Percentiles rank a stretch among this genome's conserved stretches.
phyloP scores from a whole-genome alignment of 129 eudicot genomes.

The Chrysanthemum lavandulifolium region DNA sequence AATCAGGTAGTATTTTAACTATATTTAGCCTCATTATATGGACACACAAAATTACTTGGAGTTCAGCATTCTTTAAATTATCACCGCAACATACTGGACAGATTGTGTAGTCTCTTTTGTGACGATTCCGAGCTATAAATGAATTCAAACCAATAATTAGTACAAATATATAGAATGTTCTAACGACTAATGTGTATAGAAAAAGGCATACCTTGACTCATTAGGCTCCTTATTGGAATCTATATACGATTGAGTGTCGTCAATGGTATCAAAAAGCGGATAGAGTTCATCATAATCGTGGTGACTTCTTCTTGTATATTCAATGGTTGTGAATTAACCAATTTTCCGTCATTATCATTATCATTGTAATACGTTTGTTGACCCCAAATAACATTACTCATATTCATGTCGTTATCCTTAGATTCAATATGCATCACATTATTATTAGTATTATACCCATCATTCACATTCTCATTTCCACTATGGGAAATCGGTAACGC shows the following conservation, averaged over 20 bases:
- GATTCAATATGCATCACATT: constrained; percentile 27
- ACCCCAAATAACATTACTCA: constrained; percentile 48
- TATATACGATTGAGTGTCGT: constrained; percentile 76
- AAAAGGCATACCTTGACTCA: constrained; percentile 49
- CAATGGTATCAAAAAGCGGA: constrained; percentile 71
- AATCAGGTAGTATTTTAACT: neutral
- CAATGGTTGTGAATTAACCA: constrained; percentile 31
- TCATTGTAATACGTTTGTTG: constrained; percentile 39
- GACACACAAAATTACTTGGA: constrained; percentile 28
- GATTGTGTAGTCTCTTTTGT: constrained; percentile 49
- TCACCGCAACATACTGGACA: constrained; percentile 48
- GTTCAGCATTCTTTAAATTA: constrained; percentile 56
- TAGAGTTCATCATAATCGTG: constrained; percentile 69
- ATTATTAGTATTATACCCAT: constrained; percentile 15
- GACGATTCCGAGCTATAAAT: constrained; percentile 66
- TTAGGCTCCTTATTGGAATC: constrained; percentile 57
- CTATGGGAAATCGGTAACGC: constrained; percentile 23
- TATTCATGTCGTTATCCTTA: constrained; percentile 41
- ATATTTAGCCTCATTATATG: neutral
- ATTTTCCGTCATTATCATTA: constrained; percentile 19
- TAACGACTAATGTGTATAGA: neutral
- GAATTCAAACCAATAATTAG: constrained; percentile 6
- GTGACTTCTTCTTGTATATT: constrained; percentile 42
- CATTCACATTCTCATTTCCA: constrained; percentile 25
- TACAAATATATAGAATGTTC: neutral